phyloP scores from a whole-genome alignment of 257 asterid genomes.

The Solanum dulcamara region DNA sequence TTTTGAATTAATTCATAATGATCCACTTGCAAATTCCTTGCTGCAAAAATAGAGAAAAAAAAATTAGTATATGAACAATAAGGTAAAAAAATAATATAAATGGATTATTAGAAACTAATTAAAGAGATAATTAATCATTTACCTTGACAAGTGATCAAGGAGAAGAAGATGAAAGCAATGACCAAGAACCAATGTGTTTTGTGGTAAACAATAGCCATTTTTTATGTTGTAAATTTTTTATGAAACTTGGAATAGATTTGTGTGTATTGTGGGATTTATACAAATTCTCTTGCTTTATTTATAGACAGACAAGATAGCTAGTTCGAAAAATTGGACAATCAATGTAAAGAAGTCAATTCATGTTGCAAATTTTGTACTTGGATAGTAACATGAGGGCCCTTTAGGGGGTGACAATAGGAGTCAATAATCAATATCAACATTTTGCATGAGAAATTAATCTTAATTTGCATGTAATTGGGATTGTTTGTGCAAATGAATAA shows the following conservation, averaged over 20 bases:
- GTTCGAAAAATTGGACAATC: background rate
- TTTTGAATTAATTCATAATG: background rate
- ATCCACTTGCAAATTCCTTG: background rate
- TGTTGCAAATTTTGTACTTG: background rate
- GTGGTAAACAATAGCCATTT: background rate
- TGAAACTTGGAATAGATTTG: background rate
- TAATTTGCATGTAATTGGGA: background rate
- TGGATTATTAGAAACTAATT: background rate
- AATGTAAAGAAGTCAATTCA: background rate
- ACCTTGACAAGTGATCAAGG: constrained; percentile 11
- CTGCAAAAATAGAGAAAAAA: background rate
- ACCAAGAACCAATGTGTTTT: background rate
- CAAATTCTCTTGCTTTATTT: background rate
- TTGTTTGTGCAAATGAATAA: background rate
- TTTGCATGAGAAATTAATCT: background rate
- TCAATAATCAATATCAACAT: background rate
- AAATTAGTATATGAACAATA: background rate
- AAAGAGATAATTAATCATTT: background rate
- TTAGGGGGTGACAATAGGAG: background rate
- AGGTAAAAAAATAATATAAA: background rate
- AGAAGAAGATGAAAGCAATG: constrained; percentile 1
- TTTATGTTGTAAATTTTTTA: background rate
- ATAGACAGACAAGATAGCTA: background rate
- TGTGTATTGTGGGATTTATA: background rate
- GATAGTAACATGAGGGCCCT: background rate